Conservation (phyloP, 2,329 filamentous ascomycete genomes). For the Madurella fahalii region DNA sequence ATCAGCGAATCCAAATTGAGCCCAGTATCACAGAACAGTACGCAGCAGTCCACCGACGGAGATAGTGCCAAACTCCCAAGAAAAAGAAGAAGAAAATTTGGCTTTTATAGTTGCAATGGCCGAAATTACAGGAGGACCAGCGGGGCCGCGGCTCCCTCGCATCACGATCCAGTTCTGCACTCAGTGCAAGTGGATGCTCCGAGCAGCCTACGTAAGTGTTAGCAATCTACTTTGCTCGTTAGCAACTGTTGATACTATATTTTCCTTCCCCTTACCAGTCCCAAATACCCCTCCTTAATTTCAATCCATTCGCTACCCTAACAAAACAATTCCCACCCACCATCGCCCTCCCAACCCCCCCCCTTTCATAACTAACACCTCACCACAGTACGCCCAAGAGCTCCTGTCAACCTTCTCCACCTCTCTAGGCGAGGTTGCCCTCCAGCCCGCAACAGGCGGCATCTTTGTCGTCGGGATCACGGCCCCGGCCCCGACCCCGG, state of each 20-base stretch:
- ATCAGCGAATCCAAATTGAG: too few species aligned
- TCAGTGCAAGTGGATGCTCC: slow-evolving; percentile 87
- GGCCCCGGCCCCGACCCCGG: background rate
- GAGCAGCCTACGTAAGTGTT: slow-evolving; percentile 70
- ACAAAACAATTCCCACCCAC: background rate
- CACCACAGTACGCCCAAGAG: slow-evolving; percentile 78
- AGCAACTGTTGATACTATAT: background rate
- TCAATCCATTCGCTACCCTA: too few species aligned
- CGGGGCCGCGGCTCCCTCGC: slow-evolving; percentile 53
- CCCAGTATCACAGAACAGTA: too few species aligned
- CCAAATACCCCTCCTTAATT: background rate
- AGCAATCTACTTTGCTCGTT: too few species aligned
- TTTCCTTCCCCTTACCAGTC: background rate
- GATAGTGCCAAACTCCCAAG: background rate
- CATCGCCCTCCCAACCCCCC: too few species aligned
- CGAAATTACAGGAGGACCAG: background rate
- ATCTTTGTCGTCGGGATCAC: slow-evolving; percentile 70
- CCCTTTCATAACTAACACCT: background rate
- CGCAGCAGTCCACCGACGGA: too few species aligned
- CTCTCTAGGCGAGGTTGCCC: slow-evolving; percentile 77
- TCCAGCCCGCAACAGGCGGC: slow-evolving; percentile 81
- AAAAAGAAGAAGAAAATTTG: background rate
- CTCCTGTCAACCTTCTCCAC: slow-evolving; percentile 88
- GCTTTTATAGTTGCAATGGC: slow-evolving; percentile 2
- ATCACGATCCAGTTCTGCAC: slow-evolving; percentile 90